A percentile compares a stretch with the other conserved stretches of the same genome.
These are phyloP conservation scores for Cocos nucifera DNA, from an alignment of 176 grass and related monocot species.

Conservation along the genomic window DNA sequence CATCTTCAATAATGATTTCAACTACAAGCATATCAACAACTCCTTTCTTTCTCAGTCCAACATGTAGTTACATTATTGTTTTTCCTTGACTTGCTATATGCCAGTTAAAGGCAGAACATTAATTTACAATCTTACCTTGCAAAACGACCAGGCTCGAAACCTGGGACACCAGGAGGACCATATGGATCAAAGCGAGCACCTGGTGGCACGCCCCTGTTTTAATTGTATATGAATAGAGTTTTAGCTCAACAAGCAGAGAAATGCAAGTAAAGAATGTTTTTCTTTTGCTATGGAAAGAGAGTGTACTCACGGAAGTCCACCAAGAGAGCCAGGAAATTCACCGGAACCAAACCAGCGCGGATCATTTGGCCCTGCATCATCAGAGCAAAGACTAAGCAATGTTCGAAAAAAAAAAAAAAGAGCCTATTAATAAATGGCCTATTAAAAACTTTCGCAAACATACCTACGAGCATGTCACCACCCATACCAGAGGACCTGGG, in stretches of 20 bases:
- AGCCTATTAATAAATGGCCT: background rate
- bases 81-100: too few species aligned
- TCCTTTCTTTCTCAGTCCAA: too few species aligned
- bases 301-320: constrained; percentile 39
- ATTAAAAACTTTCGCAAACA: constrained; percentile 16
- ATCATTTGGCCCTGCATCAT: constrained; percentile 57
- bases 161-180: constrained; percentile 70
- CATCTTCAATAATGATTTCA: background rate
- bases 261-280: too few species aligned
- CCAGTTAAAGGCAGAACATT: too few species aligned
- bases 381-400: background rate
- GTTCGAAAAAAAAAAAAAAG: too few species aligned
- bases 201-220: constrained; percentile 40
- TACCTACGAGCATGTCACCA: constrained; percentile 85
- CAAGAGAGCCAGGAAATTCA: constrained; percentile 26
- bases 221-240: background rate
- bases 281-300: constrained; percentile 1
- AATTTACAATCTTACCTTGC: constrained; percentile 32
- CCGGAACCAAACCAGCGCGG: constrained; percentile 72
- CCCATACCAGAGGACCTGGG: constrained; percentile 43
- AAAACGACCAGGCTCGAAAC: constrained; percentile 79
- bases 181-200: constrained; percentile 75
- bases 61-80: too few species aligned
- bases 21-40: constrained; percentile 7
- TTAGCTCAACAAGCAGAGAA: too few species aligned